Evolutionary conservation across 2,329 filamentous ascomycete species (phyloP).

Genomic region (Claviceps citrina): DNA sequence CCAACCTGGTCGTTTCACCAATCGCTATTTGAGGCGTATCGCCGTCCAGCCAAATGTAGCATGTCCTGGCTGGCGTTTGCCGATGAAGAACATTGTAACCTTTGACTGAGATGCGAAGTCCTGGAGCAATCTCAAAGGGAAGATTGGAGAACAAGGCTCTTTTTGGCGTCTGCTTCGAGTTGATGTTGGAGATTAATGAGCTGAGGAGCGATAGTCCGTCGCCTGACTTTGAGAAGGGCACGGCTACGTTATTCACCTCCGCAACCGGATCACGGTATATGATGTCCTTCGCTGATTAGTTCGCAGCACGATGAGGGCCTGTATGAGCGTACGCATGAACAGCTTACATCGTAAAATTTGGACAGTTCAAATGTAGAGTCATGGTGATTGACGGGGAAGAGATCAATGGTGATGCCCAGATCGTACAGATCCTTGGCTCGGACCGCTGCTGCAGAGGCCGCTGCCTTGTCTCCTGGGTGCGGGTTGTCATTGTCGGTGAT

Average conservation of each 20-base stretch:
- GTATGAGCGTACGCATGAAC: not conserved
- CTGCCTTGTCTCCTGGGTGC: conserved; percentile 54
- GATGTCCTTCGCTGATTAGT: conserved; percentile 48
- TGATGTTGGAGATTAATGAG: conserved; percentile 73
- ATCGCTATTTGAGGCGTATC: conserved; percentile 69
- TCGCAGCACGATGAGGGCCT: too few relatives aligned
- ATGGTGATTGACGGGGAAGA: conserved; percentile 70
- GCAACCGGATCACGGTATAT: conserved; percentile 67
- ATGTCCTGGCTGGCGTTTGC: conserved; percentile 66
- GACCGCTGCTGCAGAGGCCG: conserved; percentile 63
- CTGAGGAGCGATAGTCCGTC: conserved; percentile 67
- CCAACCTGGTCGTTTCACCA: conserved; percentile 57
- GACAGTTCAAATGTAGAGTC: conserved; percentile 61
- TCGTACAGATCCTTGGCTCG: conserved; percentile 92
- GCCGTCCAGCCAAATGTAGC: conserved; percentile 78
- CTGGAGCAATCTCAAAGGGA: conserved; percentile 75
- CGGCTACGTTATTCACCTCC: conserved; percentile 39
- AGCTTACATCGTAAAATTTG: conserved; percentile 76
- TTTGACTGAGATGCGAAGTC: conserved; percentile 75
- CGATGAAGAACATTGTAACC: conserved; percentile 81
- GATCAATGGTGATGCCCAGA: conserved; percentile 74
- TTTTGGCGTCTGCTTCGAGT: conserved; percentile 75
- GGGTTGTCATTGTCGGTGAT: conserved; percentile 91
- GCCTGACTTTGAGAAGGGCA: conserved; percentile 49
- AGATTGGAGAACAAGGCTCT: conserved; percentile 74